These are phyloP conservation scores for Mortierella sp. DNA, from an alignment of 371 early-diverging fungal species.

Conservation along the genomic window DNA sequence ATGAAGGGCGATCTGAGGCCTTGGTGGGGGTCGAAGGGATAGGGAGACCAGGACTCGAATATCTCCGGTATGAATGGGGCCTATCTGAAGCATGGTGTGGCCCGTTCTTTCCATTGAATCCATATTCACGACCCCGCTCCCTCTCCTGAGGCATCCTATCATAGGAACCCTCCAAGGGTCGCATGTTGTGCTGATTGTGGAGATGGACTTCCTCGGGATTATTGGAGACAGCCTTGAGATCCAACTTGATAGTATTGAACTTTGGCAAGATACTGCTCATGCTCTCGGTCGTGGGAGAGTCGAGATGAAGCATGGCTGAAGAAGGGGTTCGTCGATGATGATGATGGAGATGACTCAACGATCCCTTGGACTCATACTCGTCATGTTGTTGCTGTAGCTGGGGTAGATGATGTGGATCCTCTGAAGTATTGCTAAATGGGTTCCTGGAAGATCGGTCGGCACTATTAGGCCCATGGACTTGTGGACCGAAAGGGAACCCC, in stretches of 20 bases:
- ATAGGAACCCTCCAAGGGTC: no score
- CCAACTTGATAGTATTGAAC: constrained; percentile 39
- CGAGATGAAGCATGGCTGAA: constrained; percentile 26
- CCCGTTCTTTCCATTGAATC: not conserved
- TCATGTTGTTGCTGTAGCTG: no score
- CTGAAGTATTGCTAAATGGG: constrained; percentile 19
- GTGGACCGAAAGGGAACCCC: no score
- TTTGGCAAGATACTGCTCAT: constrained; percentile 40
- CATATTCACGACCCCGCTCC: not conserved
- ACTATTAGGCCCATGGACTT: constrained; percentile 9
- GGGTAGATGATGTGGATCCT: not conserved
- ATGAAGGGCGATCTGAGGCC: not conserved
- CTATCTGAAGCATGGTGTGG: not conserved
- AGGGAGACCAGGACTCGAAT: not conserved
- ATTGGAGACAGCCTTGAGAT: constrained; percentile 15
- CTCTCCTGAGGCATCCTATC: not conserved
- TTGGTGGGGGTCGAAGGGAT: not conserved
- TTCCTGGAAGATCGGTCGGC: constrained; percentile 5
- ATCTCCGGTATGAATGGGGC: not conserved
- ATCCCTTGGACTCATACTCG: no score
- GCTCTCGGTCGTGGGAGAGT: constrained; percentile 25
- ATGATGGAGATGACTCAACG: not conserved
- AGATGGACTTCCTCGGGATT: constrained; percentile 2
- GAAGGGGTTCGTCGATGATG: constrained; percentile 15
- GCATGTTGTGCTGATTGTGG: constrained; percentile 1